Percentiles rank a stretch among this genome's conserved stretches.
phyloP scores from a whole-genome alignment of 768 basidiomycete species.

The Trametes sanguinea region DNA sequence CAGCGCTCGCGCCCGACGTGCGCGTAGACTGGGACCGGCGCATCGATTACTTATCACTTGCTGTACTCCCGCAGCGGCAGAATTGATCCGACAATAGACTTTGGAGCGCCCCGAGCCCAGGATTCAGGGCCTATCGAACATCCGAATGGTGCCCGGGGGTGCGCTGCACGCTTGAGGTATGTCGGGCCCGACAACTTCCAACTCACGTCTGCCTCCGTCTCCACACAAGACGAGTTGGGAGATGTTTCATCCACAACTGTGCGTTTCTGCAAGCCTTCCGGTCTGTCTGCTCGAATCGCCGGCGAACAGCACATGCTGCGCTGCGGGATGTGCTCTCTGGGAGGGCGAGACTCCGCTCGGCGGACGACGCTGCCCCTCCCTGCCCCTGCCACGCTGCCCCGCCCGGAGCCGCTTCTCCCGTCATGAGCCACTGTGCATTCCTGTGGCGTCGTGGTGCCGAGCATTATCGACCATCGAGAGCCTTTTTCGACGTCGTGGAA shows the following conservation, averaged over 20 bases:
- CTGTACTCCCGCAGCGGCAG: slow-evolving; percentile 4
- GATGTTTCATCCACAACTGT: not conserved
- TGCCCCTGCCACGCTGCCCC: not conserved
- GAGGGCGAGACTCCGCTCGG: no score
- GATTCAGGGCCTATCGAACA: no score
- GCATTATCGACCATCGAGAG: not conserved
- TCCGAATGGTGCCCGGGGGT: no score
- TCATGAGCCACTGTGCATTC: slow-evolving; percentile 8
- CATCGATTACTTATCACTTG: not conserved
- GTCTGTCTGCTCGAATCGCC: not conserved
- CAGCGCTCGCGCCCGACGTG: not conserved
- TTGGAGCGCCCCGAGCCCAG: no score
- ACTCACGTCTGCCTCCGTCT: not conserved
- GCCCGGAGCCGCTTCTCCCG: not conserved
- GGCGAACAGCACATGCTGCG: no score
- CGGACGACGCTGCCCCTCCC: no score
- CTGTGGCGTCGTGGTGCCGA: slow-evolving; percentile 12
- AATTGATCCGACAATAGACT: not conserved
- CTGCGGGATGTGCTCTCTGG: no score
- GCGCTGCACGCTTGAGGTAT: not conserved
- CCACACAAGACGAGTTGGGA: not conserved
- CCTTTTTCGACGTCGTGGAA: not conserved
- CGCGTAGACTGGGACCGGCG: not conserved
- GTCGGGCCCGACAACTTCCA: not conserved
- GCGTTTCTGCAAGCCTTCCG: not conserved